These are phyloP conservation scores for Batkoa obscura DNA, from an alignment of 371 early-diverging fungal genomes.

Conservation along the genomic window DNA sequence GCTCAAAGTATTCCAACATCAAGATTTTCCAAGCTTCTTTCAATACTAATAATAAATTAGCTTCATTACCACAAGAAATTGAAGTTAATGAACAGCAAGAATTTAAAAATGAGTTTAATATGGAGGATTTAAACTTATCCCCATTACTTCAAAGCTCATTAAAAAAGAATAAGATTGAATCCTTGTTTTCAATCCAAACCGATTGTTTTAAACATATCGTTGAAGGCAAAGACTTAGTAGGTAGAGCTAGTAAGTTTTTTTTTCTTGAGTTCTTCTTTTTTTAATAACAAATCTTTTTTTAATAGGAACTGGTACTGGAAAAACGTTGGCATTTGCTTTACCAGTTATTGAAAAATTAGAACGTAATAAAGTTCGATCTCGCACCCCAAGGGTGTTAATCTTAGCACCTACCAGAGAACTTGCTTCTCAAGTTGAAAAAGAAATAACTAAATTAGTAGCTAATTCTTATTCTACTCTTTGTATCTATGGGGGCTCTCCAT, in stretches of 20 bases:
- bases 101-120: not conserved
- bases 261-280: not conserved
- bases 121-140: not conserved
- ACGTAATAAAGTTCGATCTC: conserved; percentile 27
- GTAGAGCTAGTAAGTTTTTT: conserved; percentile 51
- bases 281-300: not conserved
- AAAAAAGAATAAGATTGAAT: conserved; percentile 16
- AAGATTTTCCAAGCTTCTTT: no score
- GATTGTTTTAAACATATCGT: conserved; percentile 61
- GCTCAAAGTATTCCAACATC: no score
- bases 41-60: no score
- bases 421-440: conserved; percentile 71
- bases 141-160: not conserved
- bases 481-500: conserved; percentile 59
- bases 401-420: conserved; percentile 93
- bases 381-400: conserved; percentile 68
- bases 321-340: conserved; percentile 76
- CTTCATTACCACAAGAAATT: no score
- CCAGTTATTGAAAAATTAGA: conserved; percentile 60
- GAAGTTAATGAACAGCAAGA: no score
- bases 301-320: conserved; percentile 76
- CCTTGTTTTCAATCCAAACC: conserved; percentile 85
- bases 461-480: conserved; percentile 20
- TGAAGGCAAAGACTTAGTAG: conserved; percentile 80
- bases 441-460: conserved; percentile 43